These are phyloP conservation scores for Hypholoma fasciculare DNA, from an alignment of 768 basidiomycete species.

Conservation along the genomic window DNA sequence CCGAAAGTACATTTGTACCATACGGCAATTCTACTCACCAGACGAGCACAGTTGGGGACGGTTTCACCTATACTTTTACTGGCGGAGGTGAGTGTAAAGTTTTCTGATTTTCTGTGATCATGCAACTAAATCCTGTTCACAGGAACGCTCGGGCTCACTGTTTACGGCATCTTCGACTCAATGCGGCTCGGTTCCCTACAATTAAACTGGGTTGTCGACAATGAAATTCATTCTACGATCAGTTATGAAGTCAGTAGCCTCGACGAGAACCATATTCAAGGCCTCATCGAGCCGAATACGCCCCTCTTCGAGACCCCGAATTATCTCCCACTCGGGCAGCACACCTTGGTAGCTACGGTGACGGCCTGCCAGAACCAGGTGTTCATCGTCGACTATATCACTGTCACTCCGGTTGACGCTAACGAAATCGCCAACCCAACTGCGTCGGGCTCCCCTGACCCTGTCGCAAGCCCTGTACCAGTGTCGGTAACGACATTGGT, in stretches of 20 bases:
- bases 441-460: not conserved
- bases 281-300: not conserved
- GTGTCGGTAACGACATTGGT: too few species aligned
- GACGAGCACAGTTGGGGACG: not conserved
- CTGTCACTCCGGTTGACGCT: not conserved
- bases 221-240: too few species aligned
- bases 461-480: not conserved
- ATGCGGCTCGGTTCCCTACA: not conserved
- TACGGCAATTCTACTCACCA: not conserved
- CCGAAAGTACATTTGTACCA: not conserved
- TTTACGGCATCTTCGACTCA: not conserved
- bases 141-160: not conserved
- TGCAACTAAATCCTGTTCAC: too few species aligned
- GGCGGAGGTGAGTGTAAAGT: too few species aligned
- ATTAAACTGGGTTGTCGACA: not conserved
- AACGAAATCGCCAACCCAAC: not conserved
- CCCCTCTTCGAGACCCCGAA: not conserved
- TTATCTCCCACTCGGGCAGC: not conserved
- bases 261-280: not conserved
- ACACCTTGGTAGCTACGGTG: not conserved
- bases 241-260: too few species aligned
- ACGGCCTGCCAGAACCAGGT: not conserved
- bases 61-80: not conserved
- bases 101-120: too few species aligned
- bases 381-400: not conserved